Evolutionary conservation across 2,329 filamentous ascomycete species (phyloP), one percentile per base, ranked within the genome.

Genomic region (Arthrinium phaeospermum): DNA sequence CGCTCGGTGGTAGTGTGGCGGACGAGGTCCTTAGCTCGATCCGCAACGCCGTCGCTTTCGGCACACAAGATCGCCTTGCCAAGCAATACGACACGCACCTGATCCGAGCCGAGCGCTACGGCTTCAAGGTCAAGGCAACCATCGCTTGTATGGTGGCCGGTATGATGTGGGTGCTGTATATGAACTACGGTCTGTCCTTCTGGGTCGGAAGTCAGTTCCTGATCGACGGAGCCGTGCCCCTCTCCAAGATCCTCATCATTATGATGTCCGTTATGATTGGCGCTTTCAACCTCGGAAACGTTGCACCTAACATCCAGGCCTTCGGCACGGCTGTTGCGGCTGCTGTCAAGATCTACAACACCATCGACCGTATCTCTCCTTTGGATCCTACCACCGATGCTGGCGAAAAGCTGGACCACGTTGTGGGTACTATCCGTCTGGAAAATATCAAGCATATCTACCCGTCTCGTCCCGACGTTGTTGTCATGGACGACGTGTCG

Each of bases 11-110:
- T 72, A 95, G 92, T 1, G 89, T 98, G 16, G 96, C 94, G 4
- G 96, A 98, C 79, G 96, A 99, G 83, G 96, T 98, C 71, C 89
- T 99, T 78, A 95, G 94, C 81, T 98, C 95, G 1, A 93, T 98
- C 76, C 91, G 96, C 75, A 98, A 97, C 79, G 93, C 96, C 8
- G 91, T 94, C 10, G 96, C 96, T 44, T 99, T 98, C 79, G 94
- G 94, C 61, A 98, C 95, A 0, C 95, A 98, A 82, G 93, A 96
- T 71, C 95, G 96, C 75, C 88, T 98, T n/a, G 94, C 96, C 14
- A 88, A 88, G 74, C 92, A 96, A 81, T 98, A 98, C 80, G 93
- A 97, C 77, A 81, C 79, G 2, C 93, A 97, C 80, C 86, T 98
- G 45, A 83, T 83, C 61, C 87, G 89, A 71, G 95, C 95, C 19